A percentile compares a stretch with the other conserved stretches of the same genome.
Conservation (phyloP, 805 yeast species). For the Myxozyma kluyveri region DNA sequence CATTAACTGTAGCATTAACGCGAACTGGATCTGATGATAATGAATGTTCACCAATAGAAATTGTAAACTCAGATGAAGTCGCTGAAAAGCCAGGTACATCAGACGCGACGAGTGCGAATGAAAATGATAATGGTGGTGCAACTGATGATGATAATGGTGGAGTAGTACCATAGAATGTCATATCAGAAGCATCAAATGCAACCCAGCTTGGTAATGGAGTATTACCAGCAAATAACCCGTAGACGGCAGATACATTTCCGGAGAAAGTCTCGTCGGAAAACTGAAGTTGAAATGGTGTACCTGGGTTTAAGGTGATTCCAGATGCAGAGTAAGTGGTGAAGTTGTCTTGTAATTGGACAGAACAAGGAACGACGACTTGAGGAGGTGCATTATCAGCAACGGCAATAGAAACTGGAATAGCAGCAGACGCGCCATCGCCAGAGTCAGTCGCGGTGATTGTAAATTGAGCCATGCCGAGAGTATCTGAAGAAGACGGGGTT, state of each 20-base stretch:
- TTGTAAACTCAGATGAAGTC: slow-evolving; percentile 62
- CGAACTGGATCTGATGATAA: slow-evolving; percentile 61
- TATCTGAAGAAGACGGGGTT: slow-evolving; percentile 45
- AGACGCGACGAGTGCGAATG: slow-evolving; percentile 71
- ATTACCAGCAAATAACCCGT: slow-evolving; percentile 77
- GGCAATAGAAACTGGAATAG: slow-evolving; percentile 49
- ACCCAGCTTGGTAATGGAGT: slow-evolving; percentile 93
- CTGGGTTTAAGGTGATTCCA: slow-evolving; percentile 67
- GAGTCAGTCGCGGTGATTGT: slow-evolving; percentile 62
- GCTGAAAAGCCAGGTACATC: slow-evolving; percentile 75
- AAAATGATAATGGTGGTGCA: slow-evolving; percentile 79
- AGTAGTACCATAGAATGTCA: slow-evolving; percentile 80
- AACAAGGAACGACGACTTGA: slow-evolving; percentile 44
- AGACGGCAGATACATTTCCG: slow-evolving; percentile 61
- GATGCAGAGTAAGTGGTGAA: slow-evolving; percentile 76
- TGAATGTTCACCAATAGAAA: slow-evolving; percentile 85
- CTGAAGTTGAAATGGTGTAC: slow-evolving; percentile 59
- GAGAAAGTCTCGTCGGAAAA: slow-evolving; percentile 64
- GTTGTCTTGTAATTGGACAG: slow-evolving; percentile 53
- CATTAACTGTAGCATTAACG: slow-evolving; percentile 67
- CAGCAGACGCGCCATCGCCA: slow-evolving; percentile 43
- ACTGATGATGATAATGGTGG: slow-evolving; percentile 81
- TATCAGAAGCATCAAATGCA: slow-evolving; percentile 55
- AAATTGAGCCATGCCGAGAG: slow-evolving; percentile 43
- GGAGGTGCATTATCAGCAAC: slow-evolving; percentile 56